Conservation (phyloP, 306 rosid species). For the Pachyrhizus erosus region DNA sequence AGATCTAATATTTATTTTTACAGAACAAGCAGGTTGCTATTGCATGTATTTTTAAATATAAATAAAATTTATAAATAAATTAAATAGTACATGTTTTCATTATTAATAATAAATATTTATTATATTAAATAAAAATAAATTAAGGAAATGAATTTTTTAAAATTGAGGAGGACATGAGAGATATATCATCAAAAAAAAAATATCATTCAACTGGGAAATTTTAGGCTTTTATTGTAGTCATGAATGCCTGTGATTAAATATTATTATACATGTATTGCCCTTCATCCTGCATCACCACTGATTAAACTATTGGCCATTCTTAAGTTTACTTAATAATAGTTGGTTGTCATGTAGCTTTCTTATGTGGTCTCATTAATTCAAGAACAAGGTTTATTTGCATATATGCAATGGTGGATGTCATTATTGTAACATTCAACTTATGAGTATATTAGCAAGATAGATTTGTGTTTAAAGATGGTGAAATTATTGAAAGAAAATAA, state of each 20-base stretch:
- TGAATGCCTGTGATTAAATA: neutral
- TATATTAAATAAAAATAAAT: neutral
- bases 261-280: neutral
- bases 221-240: neutral
- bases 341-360: conserved; percentile 1
- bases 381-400: neutral
- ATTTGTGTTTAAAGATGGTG: neutral
- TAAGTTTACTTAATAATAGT: neutral
- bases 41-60: neutral
- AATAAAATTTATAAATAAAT: neutral
- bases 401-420: neutral
- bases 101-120: neutral
- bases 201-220: neutral
- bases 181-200: neutral
- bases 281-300: neutral
- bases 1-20: neutral
- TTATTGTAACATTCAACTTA: neutral
- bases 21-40: neutral
- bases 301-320: neutral
- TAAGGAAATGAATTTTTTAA: neutral
- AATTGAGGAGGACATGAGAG: neutral
- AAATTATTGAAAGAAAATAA: neutral
- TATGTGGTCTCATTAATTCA: conserved; percentile 1
- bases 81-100: neutral
- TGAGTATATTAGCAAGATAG: neutral